Evolutionary conservation across 352 stramenopile genomes (phyloP).

Genomic region (Pythium chondricola): DNA sequence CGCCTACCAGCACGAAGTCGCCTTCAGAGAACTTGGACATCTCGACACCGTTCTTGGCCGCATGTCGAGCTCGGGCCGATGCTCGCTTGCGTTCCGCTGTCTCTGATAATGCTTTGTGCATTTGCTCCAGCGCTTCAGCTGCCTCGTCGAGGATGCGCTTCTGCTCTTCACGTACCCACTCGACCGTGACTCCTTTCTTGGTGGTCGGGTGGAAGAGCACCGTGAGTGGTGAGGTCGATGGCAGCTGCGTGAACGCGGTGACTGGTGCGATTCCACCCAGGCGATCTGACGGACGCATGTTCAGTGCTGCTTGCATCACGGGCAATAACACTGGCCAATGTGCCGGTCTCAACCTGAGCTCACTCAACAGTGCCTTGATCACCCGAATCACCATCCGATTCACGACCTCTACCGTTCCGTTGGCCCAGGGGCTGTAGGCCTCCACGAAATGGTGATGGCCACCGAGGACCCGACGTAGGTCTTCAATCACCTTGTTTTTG

Average conservation of each 20-base stretch:
- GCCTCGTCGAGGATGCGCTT: neutral
- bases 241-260: conserved; percentile 14
- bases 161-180: neutral
- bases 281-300: conserved; percentile 9
- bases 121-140: neutral
- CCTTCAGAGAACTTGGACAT: neutral
- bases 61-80: neutral
- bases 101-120: neutral
- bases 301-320: conserved; percentile 14
- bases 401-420: conserved; percentile 30
- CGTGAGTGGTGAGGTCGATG: neutral
- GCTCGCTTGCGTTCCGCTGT: neutral
- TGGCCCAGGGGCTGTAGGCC: conserved; percentile 29
- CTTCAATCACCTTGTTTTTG: conserved; percentile 23
- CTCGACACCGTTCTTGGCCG: neutral
- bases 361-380: conserved; percentile 14
- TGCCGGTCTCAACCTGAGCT: conserved; percentile 2
- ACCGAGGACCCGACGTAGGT: conserved; percentile 5
- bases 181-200: neutral
- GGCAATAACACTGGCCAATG: conserved; percentile 6
- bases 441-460: conserved; percentile 26
- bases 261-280: conserved; percentile 17
- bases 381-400: conserved; percentile 17
- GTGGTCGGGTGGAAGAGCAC: neutral
- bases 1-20: neutral